These are phyloP conservation scores for Fusarium kyushuense DNA, from an alignment of 2,329 filamentous ascomycete species.

Conservation along the genomic window DNA sequence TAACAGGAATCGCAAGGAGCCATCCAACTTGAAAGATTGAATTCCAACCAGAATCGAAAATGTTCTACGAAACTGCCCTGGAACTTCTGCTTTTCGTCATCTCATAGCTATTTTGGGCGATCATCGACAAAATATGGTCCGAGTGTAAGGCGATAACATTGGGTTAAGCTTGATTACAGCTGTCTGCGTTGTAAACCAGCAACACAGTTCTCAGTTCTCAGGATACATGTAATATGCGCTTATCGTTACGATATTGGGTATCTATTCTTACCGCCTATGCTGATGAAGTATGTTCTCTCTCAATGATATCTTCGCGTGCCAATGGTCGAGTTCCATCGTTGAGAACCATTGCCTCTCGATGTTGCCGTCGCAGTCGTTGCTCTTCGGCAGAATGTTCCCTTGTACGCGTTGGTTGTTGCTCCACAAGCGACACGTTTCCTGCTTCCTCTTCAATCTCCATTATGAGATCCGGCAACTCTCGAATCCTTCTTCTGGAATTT, in stretches of 20 bases:
- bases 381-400: conserved; percentile 72
- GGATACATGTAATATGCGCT: background rate
- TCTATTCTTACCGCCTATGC: conserved; percentile 10
- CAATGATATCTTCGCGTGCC: conserved; percentile 81
- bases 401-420: conserved; percentile 50
- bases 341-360: conserved; percentile 90
- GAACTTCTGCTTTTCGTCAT: background rate
- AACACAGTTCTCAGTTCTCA: background rate
- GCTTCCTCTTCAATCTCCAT: conserved; percentile 52
- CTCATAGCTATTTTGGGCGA: background rate
- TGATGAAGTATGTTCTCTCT: conserved; percentile 65
- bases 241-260: conserved; percentile 5
- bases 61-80: background rate
- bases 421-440: conserved; percentile 40
- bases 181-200: background rate
- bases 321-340: conserved; percentile 86
- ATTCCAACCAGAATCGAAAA: background rate
- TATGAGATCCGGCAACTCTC: conserved; percentile 50
- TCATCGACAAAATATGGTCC: background rate
- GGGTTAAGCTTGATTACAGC: no score
- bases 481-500: conserved; percentile 46
- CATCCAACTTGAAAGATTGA: background rate
- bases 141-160: background rate
- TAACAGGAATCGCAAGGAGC: background rate
- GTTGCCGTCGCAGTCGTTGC: conserved; percentile 77